phyloP scores from a whole-genome alignment of 2,329 filamentous ascomycete genomes.

The Xylariaceae sp. region DNA sequence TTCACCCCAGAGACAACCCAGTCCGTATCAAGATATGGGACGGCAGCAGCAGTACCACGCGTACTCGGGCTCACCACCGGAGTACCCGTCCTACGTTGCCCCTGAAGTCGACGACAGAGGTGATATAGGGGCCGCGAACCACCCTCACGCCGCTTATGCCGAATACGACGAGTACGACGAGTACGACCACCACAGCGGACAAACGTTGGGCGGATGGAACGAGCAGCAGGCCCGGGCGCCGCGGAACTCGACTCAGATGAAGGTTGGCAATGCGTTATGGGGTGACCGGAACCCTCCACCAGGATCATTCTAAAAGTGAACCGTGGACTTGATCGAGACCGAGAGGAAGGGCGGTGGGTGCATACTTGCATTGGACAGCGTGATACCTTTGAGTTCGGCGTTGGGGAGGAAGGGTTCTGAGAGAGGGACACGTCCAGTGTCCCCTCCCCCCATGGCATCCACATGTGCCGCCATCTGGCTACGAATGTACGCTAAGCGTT shows the following conservation, averaged over 20 bases:
- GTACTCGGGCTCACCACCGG: conserved; percentile 3
- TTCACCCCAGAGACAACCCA: conserved; percentile 8
- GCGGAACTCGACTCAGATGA: neutral
- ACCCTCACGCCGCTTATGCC: conserved; percentile 10
- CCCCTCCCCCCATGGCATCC: no score
- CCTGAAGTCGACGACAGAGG: conserved; percentile 19
- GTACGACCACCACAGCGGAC: conserved; percentile 9
- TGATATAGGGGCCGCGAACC: conserved; percentile 14
- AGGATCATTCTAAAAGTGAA: no score
- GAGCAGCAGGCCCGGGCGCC: conserved; percentile 8
- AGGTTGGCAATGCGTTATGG: conserved; percentile 25
- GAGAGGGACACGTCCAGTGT: no score
- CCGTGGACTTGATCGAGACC: no score
- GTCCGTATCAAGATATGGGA: conserved; percentile 15
- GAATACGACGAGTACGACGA: conserved; percentile 11
- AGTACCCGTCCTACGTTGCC: conserved; percentile 3
- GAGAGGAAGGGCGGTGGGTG: conserved; percentile 3
- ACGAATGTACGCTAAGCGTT: no score
- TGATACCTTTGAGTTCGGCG: neutral
- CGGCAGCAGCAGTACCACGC: conserved; percentile 8
- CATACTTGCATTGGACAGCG: neutral
- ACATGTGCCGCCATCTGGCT: no score
- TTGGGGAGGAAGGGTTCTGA: no score
- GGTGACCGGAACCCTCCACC: conserved; percentile 14
- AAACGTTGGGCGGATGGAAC: conserved; percentile 11